Evolutionary conservation across 2,329 filamentous ascomycete species (phyloP).

Genomic region (Magnaporthiopsis incrustans): DNA sequence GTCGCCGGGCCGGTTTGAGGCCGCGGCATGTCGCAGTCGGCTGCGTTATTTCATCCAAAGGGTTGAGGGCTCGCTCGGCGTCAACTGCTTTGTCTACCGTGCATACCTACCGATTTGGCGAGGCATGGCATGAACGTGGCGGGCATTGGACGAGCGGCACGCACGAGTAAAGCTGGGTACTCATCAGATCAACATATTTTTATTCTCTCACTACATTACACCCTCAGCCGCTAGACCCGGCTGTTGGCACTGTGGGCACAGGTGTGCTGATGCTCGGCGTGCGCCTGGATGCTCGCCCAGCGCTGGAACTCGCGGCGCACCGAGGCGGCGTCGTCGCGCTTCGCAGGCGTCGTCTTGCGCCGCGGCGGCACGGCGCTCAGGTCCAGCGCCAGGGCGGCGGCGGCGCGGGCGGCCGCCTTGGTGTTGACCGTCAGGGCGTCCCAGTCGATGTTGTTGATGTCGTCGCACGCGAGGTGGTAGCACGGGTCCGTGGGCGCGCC

Average conservation of each 20-base stretch:
- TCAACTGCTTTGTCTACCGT: too few relatives aligned
- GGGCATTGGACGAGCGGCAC: too few relatives aligned
- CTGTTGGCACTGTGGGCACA: constrained; percentile 2
- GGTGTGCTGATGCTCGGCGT: constrained; percentile 1
- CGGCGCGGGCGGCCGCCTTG: constrained; percentile 44
- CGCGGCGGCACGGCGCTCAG: constrained; percentile 28
- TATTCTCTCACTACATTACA: neutral
- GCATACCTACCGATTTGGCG: too few relatives aligned
- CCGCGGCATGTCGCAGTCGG: too few relatives aligned
- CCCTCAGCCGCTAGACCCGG: neutral
- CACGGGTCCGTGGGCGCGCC: constrained; percentile 38
- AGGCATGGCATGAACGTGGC: too few relatives aligned
- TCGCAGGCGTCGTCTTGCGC: neutral
- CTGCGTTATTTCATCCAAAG: too few relatives aligned
- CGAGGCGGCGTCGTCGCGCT: neutral
- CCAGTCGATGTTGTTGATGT: constrained; percentile 42
- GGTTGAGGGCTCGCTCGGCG: too few relatives aligned
- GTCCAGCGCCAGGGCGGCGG: constrained; percentile 39
- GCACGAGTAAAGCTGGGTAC: too few relatives aligned
- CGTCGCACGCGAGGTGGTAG: constrained; percentile 38
- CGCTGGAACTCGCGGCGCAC: constrained; percentile 4
- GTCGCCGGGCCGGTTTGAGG: too few relatives aligned
- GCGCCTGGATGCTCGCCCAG: constrained; percentile 3
- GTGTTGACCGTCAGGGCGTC: constrained; percentile 47
- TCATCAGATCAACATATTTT: too few relatives aligned